Evolutionary conservation across 371 early-diverging fungal genomes (phyloP), one percentile per base, ranked within the genome.

Genomic region (Mucor indicus): DNA sequence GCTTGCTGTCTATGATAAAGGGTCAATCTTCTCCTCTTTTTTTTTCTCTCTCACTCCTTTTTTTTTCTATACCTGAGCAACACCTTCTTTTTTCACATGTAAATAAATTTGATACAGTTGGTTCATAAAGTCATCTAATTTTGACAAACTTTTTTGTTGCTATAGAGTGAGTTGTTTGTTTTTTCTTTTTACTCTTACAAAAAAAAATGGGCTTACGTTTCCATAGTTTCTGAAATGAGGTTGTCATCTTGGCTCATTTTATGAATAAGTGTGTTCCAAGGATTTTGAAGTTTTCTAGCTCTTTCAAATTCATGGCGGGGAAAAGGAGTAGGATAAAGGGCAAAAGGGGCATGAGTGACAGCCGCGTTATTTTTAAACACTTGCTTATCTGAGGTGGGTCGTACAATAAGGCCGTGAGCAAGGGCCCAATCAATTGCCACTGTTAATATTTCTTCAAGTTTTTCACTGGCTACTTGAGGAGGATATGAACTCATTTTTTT

Each of bases 241-340:
- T 69, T 82, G 27, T 83, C 67, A 64, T 97, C 96, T 30, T 67
- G 39, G 17, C 92, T 78, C 44, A 96, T 77, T 22, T 61, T 63
- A 55, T 95, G 89, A 53, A 96, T 89, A 10, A 98, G 77, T 23
- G 67, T 48, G 64, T 95, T 95, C 66, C 87, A 87, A 1, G 85
- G 57, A 1, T 91, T 87, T 64, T 96, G 96, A 19, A 96, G 60
- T 2, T 62, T 57, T 44, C 79, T 61, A 3, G 94, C 95, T 29
- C 81, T 75, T 20, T 90, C 82, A 57, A 86, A 98, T 52, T 76
- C 75, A 21, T 53, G 53, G 44, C 74, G 71, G 7, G 96, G 95
- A 50, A 93, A 91, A 3, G 90, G 88, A 2, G 92, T 81, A 3
- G 98, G 98, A 44, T 87, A 89, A 20, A 98, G 79, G 3, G 96